Base-by-base conservation (phyloP, 495 filamentous ascomycete species). In the Lophiostoma macrostomum region DNA sequence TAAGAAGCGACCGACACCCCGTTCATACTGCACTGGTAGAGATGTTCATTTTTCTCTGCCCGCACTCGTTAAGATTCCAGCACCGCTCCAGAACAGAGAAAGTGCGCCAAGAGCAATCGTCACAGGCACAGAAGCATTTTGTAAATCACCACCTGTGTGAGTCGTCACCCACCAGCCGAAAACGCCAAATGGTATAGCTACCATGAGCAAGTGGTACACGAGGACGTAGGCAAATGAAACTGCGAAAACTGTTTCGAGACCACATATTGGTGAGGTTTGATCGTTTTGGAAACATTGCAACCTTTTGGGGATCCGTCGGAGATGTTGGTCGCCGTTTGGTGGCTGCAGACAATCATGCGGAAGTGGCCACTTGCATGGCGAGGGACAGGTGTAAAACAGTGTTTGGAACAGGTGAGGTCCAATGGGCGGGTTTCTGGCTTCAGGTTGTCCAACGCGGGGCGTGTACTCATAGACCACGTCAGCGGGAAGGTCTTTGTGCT, bases 361-460 rank as follows among this genome's bases (percentile, higher is more conserved):
- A 13, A 7, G 1, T 7, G 40, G 30, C 40, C 40, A 44, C n/a
- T 12, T 8, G 13, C 40, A 44, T 29, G 20, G 40, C 20, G 4
- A n/a, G 22, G 16, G 22, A 14, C 40, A 44, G 2, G 40, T 25
- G 18, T 14, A 11, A 18, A 44, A 25, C 27, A 28, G 40, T 25
- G 30, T 44, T 5, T 44, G 22, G 30, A 44, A 44, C 13, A 28
- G 22, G 24, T 44, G 40, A n/a, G 13, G 20, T 4, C 22, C 11
- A 28, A 44, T 44, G 8, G 40, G 40, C 2, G 40, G 40, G 23
- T 44, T 44, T 10, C n/a, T 24, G 40, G 40, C 40, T 19, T 13
- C n/a, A n/a, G 40, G 40, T 8, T 20, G 40, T n/a, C n/a, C n/a
- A n/a, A n/a, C n/a, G 13, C 40, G 40, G 5, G 40, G 40, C 19